A percentile compares a stretch with the other conserved stretches of the same genome.
phyloP scores from a whole-genome alignment of 129 eudicot species.

The Lonicera japonica region DNA sequence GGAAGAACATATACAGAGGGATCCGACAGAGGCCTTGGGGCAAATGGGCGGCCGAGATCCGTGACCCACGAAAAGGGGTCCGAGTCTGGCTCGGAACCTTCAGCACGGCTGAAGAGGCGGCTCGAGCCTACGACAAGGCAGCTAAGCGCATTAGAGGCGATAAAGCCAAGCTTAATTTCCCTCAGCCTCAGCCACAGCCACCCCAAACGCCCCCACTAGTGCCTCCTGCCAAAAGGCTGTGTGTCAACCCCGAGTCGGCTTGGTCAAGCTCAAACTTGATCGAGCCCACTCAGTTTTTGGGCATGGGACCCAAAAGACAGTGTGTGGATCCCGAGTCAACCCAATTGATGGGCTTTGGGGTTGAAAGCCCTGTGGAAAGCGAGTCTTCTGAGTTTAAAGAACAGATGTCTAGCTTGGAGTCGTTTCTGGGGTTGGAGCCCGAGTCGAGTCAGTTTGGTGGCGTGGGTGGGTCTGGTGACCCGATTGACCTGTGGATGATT shows the following conservation, averaged over 20 bases:
- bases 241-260: constrained; percentile 10
- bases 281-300: background rate
- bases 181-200: constrained; percentile 22
- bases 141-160: constrained; percentile 74
- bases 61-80: constrained; percentile 75
- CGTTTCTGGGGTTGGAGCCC: constrained; percentile 50
- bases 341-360: constrained; percentile 12
- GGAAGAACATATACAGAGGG: constrained; percentile 72
- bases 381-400: constrained; percentile 39
- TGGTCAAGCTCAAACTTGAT: background rate
- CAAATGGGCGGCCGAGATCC: constrained; percentile 96
- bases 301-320: background rate
- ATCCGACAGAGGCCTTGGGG: constrained; percentile 97
- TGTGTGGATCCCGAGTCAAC: background rate
- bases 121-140: constrained; percentile 70
- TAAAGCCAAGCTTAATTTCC: constrained; percentile 92
- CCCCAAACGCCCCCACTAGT: constrained; percentile 15
- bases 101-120: constrained; percentile 76
- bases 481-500: constrained; percentile 51
- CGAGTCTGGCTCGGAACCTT: constrained; percentile 94
- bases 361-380: constrained; percentile 8
- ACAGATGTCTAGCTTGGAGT: constrained; percentile 54
- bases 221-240: constrained; percentile 42
- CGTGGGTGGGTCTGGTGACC: constrained; percentile 24
- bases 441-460: constrained; percentile 30